Percentiles rank a stretch among this genome's conserved stretches.
Evolutionary conservation across 2,329 filamentous ascomycete species (phyloP).

Genomic region (Triangularia setosa): DNA sequence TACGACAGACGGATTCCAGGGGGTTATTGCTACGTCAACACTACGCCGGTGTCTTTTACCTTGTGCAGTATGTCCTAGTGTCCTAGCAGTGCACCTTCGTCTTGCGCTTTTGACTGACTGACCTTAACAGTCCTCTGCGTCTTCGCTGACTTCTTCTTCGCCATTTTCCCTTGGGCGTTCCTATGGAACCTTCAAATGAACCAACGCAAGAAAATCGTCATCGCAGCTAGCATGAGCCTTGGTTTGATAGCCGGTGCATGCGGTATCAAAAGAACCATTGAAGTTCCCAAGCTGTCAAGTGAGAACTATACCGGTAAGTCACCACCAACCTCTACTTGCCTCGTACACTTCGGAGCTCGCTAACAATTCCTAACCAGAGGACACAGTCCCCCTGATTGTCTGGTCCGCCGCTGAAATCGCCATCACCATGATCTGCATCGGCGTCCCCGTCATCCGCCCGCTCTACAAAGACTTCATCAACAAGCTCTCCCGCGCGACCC

Average conservation of each 20-base stretch:
- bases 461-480: too few species aligned
- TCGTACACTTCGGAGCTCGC: neutral
- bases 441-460: constrained; percentile 22
- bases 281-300: constrained; percentile 13
- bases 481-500: too few species aligned
- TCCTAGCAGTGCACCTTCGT: too few species aligned
- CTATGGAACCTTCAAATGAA: constrained; percentile 21
- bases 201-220: constrained; percentile 17
- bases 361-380: constrained; percentile 5
- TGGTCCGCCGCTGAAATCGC: constrained; percentile 27
- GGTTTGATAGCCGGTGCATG: constrained; percentile 20
- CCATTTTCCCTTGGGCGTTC: constrained; percentile 18
- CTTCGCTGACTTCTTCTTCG: constrained; percentile 20
- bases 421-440: constrained; percentile 26
- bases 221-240: constrained; percentile 19
- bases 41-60: constrained; percentile 15
- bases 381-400: constrained; percentile 20
- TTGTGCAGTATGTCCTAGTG: constrained; percentile 16
- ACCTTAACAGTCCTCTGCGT: constrained; percentile 12
- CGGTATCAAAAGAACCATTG: constrained; percentile 19
- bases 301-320: constrained; percentile 16
- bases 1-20: constrained; percentile 19
- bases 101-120: neutral
- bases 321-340: neutral
- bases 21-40: constrained; percentile 19